phyloP scores from a whole-genome alignment of 2,329 filamentous ascomycete genomes.

The Elsinoe perseae region DNA sequence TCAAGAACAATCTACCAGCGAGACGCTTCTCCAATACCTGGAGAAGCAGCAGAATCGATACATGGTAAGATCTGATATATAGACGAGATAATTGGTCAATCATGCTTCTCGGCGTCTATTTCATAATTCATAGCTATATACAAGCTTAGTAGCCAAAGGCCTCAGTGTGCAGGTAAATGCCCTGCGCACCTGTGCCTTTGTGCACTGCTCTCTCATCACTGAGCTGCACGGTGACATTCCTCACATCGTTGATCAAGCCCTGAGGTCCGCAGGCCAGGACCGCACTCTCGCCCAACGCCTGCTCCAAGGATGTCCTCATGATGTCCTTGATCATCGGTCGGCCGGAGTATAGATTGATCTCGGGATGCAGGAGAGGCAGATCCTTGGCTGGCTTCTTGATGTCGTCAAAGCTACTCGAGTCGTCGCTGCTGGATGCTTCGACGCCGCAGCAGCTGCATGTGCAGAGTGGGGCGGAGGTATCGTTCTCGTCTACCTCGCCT shows the following conservation, averaged over 20 bases:
- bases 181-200: slow-evolving; percentile 59
- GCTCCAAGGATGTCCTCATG: slow-evolving; percentile 49
- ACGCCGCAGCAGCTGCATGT: slow-evolving; percentile 32
- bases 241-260: slow-evolving; percentile 48
- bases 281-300: slow-evolving; percentile 53
- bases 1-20: too few relatives aligned
- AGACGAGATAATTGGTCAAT: not conserved
- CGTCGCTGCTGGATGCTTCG: slow-evolving; percentile 20
- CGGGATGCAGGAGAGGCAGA: slow-evolving; percentile 27
- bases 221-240: slow-evolving; percentile 47
- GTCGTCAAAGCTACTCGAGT: slow-evolving; percentile 15
- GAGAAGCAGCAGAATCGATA: too few relatives aligned
- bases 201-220: slow-evolving; percentile 60
- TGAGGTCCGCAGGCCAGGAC: slow-evolving; percentile 56
- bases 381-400: slow-evolving; percentile 14
- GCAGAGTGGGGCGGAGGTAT: slow-evolving; percentile 25
- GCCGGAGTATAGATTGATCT: slow-evolving; percentile 38
- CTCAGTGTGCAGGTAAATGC: slow-evolving; percentile 54
- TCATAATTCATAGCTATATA: slow-evolving; percentile 13
- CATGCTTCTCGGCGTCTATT: not conserved
- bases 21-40: too few relatives aligned
- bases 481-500: slow-evolving; percentile 39
- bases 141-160: slow-evolving; percentile 42
- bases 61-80: too few relatives aligned
- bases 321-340: slow-evolving; percentile 46